Evolutionary conservation across 169 alveolate genomes (phyloP).

Genomic region (Cryptosporidium sp.): DNA sequence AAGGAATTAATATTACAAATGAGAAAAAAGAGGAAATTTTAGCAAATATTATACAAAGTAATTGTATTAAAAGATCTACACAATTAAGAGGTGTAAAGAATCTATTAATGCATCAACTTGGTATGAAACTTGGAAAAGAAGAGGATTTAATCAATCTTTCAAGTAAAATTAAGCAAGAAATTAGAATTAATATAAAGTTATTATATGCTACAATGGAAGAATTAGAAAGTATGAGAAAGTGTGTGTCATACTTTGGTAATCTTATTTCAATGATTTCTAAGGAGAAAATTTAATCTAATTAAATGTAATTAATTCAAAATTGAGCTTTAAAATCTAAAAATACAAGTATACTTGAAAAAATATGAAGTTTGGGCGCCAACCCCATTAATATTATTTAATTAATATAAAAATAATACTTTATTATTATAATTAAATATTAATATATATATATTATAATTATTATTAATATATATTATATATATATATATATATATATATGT

Average conservation of each 20-base stretch:
- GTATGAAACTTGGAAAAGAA: background rate
- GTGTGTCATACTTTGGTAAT: slow-evolving; percentile 7
- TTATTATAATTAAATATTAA: background rate
- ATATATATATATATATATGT: no score
- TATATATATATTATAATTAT: background rate
- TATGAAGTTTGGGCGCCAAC: slow-evolving; percentile 1
- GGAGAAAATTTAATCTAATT: background rate
- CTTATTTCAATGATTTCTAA: background rate
- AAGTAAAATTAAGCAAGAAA: slow-evolving; percentile 19
- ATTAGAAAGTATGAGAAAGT: slow-evolving; percentile 23
- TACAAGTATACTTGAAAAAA: slow-evolving; percentile 6
- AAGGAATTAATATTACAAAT: background rate
- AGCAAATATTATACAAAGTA: slow-evolving; percentile 3
- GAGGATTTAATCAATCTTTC: background rate
- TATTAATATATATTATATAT: no score
- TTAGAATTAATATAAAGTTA: slow-evolving; percentile 27
- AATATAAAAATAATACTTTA: background rate
- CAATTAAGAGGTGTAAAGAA: background rate
- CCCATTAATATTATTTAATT: background rate
- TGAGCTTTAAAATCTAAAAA: background rate
- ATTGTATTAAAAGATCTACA: background rate
- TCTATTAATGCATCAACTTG: background rate
- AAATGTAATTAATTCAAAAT: no score
- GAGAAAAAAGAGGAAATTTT: slow-evolving; percentile 20
- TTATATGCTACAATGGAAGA: slow-evolving; percentile 32